phyloP scores from a whole-genome alignment of 2,329 filamentous ascomycete species.

The Pseudophaeomoniella oleicola region DNA sequence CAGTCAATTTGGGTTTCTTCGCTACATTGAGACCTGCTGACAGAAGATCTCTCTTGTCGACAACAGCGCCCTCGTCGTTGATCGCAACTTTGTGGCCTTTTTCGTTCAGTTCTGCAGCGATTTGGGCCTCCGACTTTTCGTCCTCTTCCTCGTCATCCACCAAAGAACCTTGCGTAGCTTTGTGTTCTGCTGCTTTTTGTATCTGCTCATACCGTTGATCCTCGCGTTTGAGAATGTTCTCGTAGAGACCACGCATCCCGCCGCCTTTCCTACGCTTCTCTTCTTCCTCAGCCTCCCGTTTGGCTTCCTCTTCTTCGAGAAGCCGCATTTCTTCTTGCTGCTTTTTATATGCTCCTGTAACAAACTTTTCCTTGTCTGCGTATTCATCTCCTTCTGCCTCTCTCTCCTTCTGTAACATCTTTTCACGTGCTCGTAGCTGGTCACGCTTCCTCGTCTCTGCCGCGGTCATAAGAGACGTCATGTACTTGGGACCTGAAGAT shows the following conservation, averaged over 20 bases:
- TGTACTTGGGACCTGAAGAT: slow-evolving; percentile 39
- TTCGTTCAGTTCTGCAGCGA: slow-evolving; percentile 40
- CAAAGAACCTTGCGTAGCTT: slow-evolving; percentile 20
- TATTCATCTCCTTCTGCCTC: slow-evolving; percentile 54
- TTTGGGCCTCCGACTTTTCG: slow-evolving; percentile 35
- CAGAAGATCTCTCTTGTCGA: slow-evolving; percentile 49
- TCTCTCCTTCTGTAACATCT: slow-evolving; percentile 43
- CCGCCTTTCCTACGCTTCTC: slow-evolving; percentile 30
- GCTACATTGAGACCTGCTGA: slow-evolving; percentile 47
- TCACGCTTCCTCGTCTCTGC: slow-evolving; percentile 50
- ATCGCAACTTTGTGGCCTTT: slow-evolving; percentile 37
- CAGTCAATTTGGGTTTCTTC: slow-evolving; percentile 34
- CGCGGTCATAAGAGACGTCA: slow-evolving; percentile 42
- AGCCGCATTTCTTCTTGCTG: slow-evolving; percentile 46
- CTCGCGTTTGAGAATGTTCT: slow-evolving; percentile 41
- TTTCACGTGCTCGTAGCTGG: slow-evolving; percentile 46
- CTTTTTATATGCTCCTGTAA: slow-evolving; percentile 49
- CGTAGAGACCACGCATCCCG: slow-evolving; percentile 43
- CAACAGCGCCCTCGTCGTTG: slow-evolving; percentile 51
- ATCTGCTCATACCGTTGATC: slow-evolving; percentile 43
- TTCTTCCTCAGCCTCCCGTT: slow-evolving; percentile 37
- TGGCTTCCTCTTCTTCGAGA: slow-evolving; percentile 44
- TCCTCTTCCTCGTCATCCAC: slow-evolving; percentile 13
- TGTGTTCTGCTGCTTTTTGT: slow-evolving; percentile 29
- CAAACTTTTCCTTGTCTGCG: slow-evolving; percentile 52